Conservation (phyloP, 768 basidiomycete genomes). For the Lentinus tigrinus region DNA sequence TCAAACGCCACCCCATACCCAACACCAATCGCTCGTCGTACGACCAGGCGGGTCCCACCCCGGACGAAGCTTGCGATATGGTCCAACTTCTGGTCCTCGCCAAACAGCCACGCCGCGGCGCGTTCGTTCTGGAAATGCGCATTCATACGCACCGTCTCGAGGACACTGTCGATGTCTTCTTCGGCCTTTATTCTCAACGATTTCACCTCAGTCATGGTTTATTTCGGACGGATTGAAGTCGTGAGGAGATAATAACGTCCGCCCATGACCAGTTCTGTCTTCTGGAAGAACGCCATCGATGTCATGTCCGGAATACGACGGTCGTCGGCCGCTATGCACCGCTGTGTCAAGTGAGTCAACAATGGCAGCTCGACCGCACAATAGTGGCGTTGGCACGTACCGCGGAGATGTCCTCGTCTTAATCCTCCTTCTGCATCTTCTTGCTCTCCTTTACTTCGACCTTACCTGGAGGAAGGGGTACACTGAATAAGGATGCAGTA, state of each 20-base stretch:
- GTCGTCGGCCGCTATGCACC: not conserved
- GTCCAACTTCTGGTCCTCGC: not conserved
- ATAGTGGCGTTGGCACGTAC: not conserved
- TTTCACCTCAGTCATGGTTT: not conserved
- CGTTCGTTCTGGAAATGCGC: not conserved
- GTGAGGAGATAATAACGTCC: not conserved
- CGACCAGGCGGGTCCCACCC: not conserved
- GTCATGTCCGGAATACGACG: not conserved
- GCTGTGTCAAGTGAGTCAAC: not conserved
- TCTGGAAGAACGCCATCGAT: not conserved
- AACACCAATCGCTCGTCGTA: no score
- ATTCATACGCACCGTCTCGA: not conserved
- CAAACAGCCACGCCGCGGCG: not conserved
- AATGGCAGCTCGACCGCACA: not conserved
- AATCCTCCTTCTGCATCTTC: not conserved
- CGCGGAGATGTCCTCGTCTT: not conserved
- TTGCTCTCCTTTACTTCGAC: not conserved
- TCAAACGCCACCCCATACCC: no score
- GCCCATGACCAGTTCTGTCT: not conserved
- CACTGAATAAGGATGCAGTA: no score
- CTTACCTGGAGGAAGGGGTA: not conserved
- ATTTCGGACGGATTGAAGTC: not conserved
- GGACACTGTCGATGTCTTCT: not conserved
- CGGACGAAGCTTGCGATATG: not conserved
- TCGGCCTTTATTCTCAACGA: not conserved